Conservation (phyloP, 1,284 basidiomycete genomes). For the Cronartium quercuum region DNA sequence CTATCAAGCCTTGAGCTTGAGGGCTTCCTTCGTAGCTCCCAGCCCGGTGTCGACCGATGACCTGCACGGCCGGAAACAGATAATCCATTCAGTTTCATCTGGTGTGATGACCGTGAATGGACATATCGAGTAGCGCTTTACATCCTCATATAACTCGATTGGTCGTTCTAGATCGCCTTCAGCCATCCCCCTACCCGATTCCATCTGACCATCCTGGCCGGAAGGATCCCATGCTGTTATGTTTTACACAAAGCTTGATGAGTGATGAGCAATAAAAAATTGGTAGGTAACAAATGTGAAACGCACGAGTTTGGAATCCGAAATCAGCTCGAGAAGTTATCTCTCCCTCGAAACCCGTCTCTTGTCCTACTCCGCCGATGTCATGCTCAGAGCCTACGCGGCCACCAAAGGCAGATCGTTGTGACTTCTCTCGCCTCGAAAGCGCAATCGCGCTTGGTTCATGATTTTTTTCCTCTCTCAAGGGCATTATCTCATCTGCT, state of each 20-base stretch:
- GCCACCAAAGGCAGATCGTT: neutral
- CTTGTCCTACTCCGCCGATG: too few species aligned
- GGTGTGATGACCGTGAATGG: neutral
- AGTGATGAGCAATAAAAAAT: neutral
- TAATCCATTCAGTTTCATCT: neutral
- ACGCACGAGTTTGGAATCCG: neutral
- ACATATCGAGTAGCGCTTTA: neutral
- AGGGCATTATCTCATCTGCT: neutral
- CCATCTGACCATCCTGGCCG: neutral
- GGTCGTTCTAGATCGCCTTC: neutral
- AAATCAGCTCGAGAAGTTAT: neutral
- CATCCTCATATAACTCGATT: neutral
- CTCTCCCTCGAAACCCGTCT: neutral
- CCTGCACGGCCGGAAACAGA: neutral
- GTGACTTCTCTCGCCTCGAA: neutral
- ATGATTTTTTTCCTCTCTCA: neutral
- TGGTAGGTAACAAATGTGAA: neutral
- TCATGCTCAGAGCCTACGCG: neutral
- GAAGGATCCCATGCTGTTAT: neutral
- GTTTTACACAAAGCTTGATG: too few species aligned
- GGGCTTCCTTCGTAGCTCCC: conserved; percentile 23
- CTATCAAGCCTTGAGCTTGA: neutral
- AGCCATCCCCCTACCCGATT: neutral
- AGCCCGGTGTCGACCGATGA: conserved; percentile 32
- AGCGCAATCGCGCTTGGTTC: neutral